Evolutionary conservation across 1,284 basidiomycete species (phyloP).

Genomic region (Marasmius tenuissimus): DNA sequence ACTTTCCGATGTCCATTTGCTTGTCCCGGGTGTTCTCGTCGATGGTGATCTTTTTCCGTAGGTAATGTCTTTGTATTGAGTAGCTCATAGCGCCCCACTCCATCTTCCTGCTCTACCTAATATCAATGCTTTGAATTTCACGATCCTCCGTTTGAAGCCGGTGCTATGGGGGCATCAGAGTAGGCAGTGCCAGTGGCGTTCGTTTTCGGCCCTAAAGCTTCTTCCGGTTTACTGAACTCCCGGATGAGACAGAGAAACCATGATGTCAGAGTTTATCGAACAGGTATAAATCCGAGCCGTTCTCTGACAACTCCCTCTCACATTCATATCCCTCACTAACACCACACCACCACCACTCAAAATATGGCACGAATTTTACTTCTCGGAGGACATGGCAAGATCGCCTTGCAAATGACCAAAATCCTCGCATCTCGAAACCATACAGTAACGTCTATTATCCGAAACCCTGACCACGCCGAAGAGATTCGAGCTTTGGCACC

Average conservation of each 20-base stretch:
- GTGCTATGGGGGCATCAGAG: no score
- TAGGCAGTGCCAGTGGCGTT: no score
- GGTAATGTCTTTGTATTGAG: not conserved
- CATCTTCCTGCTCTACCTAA: not conserved
- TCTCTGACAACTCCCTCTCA: not conserved
- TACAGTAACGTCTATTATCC: constrained; percentile 7
- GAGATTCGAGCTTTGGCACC: constrained; percentile 2
- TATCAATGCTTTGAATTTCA: no score
- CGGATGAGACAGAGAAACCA: not conserved
- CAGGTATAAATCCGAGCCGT: not conserved
- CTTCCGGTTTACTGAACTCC: no score
- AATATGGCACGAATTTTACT: constrained; percentile 3
- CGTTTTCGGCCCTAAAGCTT: no score
- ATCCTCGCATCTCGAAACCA: not conserved
- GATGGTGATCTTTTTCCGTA: not conserved
- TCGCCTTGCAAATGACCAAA: not conserved
- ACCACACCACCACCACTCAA: not conserved
- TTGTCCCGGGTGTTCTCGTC: not conserved
- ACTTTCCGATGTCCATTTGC: not conserved
- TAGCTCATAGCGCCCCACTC: not conserved
- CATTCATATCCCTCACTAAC: not conserved
- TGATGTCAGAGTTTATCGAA: not conserved
- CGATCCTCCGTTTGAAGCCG: no score
- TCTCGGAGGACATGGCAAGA: not conserved
- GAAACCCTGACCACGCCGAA: constrained; percentile 2